Percentiles rank a stretch among this genome's conserved stretches.
phyloP scores from a whole-genome alignment of 2,329 filamentous ascomycete species.

The Fusarium kyushuense region DNA sequence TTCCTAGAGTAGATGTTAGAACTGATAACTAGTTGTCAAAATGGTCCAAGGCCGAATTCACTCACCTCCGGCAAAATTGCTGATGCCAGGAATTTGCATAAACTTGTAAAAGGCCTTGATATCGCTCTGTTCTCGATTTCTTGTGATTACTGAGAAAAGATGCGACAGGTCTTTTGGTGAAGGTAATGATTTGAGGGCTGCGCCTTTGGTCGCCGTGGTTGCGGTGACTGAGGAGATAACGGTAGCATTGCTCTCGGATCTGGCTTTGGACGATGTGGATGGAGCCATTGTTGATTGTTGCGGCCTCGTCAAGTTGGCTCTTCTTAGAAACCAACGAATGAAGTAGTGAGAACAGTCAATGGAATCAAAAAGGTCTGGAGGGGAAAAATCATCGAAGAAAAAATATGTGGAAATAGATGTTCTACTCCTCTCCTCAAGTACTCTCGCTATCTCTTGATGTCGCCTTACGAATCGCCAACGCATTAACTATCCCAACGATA shows the following conservation, averaged over 20 bases:
- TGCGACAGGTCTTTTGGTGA: conserved; percentile 81
- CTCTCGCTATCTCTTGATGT: conserved; percentile 3
- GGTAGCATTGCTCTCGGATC: conserved; percentile 8
- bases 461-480: conserved; percentile 16
- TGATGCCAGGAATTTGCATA: conserved; percentile 74
- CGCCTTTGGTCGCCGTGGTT: conserved; percentile 12
- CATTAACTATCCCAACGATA: conserved; percentile 9
- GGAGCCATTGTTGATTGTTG: conserved; percentile 38
- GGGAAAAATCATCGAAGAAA: conserved; percentile 7
- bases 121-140: conserved; percentile 70
- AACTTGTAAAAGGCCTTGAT: conserved; percentile 91
- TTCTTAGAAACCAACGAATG: conserved; percentile 1
- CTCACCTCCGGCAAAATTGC: conserved; percentile 72
- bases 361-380: not conserved
- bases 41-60: conserved; percentile 41
- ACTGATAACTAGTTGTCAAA: not conserved
- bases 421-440: conserved; percentile 32
- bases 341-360: not conserved
- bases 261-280: conserved; percentile 23
- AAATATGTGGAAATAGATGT: conserved; percentile 12
- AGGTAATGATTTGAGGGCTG: conserved; percentile 31
- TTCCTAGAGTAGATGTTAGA: conserved; percentile 62
- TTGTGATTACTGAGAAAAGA: conserved; percentile 78
- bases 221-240: conserved; percentile 12
- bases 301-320: not conserved